phyloP scores from a whole-genome alignment of 176 grass and related monocot species.

The Neostapfia colusana region DNA sequence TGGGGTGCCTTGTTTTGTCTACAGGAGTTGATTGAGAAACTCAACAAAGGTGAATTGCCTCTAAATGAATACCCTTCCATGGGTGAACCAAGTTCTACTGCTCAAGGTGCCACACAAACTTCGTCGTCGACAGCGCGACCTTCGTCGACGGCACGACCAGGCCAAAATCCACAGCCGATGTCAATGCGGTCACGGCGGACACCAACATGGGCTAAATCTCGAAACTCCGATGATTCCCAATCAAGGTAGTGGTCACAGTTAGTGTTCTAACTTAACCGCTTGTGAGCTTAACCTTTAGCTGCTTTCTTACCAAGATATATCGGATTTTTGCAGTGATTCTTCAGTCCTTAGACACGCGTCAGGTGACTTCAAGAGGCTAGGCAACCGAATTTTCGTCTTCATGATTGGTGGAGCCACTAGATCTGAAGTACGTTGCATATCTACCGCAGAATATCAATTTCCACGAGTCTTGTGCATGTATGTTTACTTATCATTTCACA shows the following conservation, averaged over 20 bases:
- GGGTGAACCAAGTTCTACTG: slow-evolving; percentile 55
- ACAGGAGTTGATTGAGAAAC: slow-evolving; percentile 79
- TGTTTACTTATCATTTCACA: slow-evolving; percentile 9
- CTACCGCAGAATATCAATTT: neutral
- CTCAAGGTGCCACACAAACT: slow-evolving; percentile 30
- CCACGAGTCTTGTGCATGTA: neutral
- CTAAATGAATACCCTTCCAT: slow-evolving; percentile 76
- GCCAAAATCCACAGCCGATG: slow-evolving; percentile 51
- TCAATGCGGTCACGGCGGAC: slow-evolving; percentile 80
- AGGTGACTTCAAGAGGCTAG: slow-evolving; percentile 91
- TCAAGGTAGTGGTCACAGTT: slow-evolving; percentile 62
- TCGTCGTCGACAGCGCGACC: neutral
- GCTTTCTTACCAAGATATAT: slow-evolving; percentile 32
- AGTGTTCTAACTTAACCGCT: neutral
- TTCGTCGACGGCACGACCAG: slow-evolving; percentile 4
- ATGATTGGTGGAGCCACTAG: slow-evolving; percentile 94
- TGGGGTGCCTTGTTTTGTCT: slow-evolving; percentile 16
- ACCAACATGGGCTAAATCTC: slow-evolving; percentile 74
- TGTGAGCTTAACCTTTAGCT: neutral
- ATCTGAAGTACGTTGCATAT: slow-evolving; percentile 62
- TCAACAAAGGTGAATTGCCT: slow-evolving; percentile 71
- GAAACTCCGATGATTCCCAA: slow-evolving; percentile 61
- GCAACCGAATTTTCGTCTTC: slow-evolving; percentile 86
- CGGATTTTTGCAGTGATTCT: slow-evolving; percentile 70
- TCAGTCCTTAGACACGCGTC: slow-evolving; percentile 63